A percentile compares a stretch with the other conserved stretches of the same genome.
Evolutionary conservation across 1,139 yeast genomes (phyloP).

Genomic region (Kluyveromyces sp.): DNA sequence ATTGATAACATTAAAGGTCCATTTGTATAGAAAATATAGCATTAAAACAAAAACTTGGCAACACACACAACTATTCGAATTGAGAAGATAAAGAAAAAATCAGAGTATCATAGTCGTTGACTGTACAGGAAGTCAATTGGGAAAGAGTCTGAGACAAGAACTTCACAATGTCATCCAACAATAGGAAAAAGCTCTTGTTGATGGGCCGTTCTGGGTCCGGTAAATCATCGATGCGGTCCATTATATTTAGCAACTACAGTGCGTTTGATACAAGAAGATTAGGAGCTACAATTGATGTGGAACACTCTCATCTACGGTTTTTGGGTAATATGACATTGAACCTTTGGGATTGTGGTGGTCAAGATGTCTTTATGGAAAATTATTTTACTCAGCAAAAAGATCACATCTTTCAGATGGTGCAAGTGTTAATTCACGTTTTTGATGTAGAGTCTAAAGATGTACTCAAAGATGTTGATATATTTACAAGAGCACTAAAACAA

Average conservation of each 20-base stretch:
- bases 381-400: constrained; percentile 81
- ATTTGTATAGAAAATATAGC: too few species aligned
- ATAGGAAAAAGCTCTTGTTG: constrained; percentile 28
- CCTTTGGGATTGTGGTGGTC: constrained; percentile 98
- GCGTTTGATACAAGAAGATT: constrained; percentile 93
- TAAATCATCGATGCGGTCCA: constrained; percentile 93
- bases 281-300: constrained; percentile 97
- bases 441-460: constrained; percentile 93
- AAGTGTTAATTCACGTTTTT: constrained; percentile 93
- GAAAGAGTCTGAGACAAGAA: too few species aligned
- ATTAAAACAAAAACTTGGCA: too few species aligned
- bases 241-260: constrained; percentile 88
- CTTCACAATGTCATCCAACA: constrained; percentile 16
- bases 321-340: constrained; percentile 92
- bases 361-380: constrained; percentile 93
- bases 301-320: constrained; percentile 87
- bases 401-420: constrained; percentile 91
- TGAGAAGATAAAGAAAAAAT: background rate
- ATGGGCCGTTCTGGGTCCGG: constrained; percentile 97
- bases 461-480: constrained; percentile 87
- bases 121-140: too few species aligned
- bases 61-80: too few species aligned
- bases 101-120: too few species aligned
- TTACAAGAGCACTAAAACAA: constrained; percentile 74
- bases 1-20: too few species aligned